Evolutionary conservation across 345 rosid species (phyloP), one percentile per base, ranked within the genome.

Genomic region (Zanthoxylum bungeanum): DNA sequence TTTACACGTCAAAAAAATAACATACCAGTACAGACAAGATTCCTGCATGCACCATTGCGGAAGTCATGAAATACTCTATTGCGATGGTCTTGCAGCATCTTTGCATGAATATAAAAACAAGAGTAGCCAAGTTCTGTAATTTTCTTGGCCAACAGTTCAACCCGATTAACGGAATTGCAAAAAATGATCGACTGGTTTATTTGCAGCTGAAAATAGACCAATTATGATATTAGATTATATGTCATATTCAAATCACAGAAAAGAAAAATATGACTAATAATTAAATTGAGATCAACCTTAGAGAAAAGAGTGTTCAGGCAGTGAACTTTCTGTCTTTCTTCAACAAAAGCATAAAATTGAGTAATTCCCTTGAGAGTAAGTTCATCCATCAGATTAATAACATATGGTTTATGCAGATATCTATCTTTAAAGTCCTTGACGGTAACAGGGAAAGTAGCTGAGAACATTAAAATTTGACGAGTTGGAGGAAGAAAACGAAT

Each of bases 21-120:
- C 81, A 73, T 85, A 96, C 99, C 99, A 66, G 99, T 96, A 69
- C 99, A 96, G 78, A 96, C 99, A 78, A 96, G 98, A 81, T 96
- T 96, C 84, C 99, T 88, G 84, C 99, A 96, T 80, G 99, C 99
- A 69, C 99, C 99, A 81, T 96, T 96, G 77, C 99, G 99, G 85
- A 96, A 96, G 70, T 96, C 98, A 62, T 96, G 99, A 83, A 96
- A 96, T 27, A 96, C 99, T 86, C 99, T 87, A 75, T 96, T 96
- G 74, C 99, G 97, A 81, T 96, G 99, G 77, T 93, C 98, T 84
- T 96, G 99, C 82, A 96, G 86, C 99, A 93, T 96, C 87, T 93
- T 96, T 1, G 99, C 98, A 71, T 93, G 99, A 57, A 96, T 96
- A 75, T 96, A 96, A 75, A 96, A 96, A 75, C 99, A 96, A 53